Percentiles rank a stretch among this genome's conserved stretches.
phyloP scores from a whole-genome alignment of 2,329 filamentous ascomycete genomes.

The Gremmenia infestans region DNA sequence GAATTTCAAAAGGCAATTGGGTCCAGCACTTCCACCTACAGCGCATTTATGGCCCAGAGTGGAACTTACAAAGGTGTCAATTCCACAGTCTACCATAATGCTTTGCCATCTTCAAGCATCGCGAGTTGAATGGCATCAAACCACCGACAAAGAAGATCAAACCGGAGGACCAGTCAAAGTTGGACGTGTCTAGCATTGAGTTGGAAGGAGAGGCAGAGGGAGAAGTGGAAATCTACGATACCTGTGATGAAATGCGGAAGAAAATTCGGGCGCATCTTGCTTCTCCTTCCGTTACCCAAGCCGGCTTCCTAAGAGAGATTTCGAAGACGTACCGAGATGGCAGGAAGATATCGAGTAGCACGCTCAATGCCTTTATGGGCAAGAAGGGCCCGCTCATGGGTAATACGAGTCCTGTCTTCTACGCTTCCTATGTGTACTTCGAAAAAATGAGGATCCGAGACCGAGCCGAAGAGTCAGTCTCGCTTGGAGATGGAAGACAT shows the following conservation, averaged over 20 bases:
- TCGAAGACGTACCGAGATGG: conserved; percentile 36
- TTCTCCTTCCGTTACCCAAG: conserved; percentile 44
- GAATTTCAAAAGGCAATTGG: conserved; percentile 38
- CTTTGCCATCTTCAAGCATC: conserved; percentile 45
- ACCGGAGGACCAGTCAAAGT: conserved; percentile 18
- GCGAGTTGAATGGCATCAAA: conserved; percentile 44
- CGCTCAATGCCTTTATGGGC: conserved; percentile 42
- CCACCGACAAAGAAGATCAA: conserved; percentile 32
- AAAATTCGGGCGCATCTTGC: conserved; percentile 49
- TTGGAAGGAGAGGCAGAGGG: conserved; percentile 44
- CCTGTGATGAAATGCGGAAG: conserved; percentile 52
- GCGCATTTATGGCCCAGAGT: conserved; percentile 44
- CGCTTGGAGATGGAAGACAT: conserved; percentile 45
- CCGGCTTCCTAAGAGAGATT: conserved; percentile 46
- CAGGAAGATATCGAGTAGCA: conserved; percentile 30
- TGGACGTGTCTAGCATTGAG: conserved; percentile 39
- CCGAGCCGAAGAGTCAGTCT: conserved; percentile 43
- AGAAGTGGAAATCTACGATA: conserved; percentile 47
- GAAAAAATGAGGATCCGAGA: conserved; percentile 51
- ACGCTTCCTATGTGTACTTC: conserved; percentile 53
- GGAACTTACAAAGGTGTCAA: conserved; percentile 35
- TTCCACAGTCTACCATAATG: conserved; percentile 34
- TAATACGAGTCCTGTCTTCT: conserved; percentile 45
- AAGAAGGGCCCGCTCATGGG: conserved; percentile 45
- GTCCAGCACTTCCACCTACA: conserved; percentile 35